Evolutionary conservation across 805 yeast genomes (phyloP).

Genomic region (Pichia kluyveri): DNA sequence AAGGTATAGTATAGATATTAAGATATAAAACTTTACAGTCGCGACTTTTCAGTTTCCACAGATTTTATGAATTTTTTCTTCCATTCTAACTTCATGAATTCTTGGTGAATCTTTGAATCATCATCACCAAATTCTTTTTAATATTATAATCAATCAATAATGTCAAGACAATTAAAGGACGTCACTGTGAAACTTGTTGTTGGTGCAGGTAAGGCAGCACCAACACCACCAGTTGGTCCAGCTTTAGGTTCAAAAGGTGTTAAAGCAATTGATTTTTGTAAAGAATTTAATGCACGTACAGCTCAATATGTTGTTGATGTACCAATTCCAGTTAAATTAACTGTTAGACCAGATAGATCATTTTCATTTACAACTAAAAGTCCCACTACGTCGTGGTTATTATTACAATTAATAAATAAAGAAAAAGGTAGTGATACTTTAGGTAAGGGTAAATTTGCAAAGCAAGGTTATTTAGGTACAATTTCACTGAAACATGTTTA

Average conservation of each 20-base stretch:
- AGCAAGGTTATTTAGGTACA: slow-evolving; percentile 24
- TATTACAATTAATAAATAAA: slow-evolving; percentile 72
- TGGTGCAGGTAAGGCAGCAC: slow-evolving; percentile 97
- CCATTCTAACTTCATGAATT: too few species aligned
- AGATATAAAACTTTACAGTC: too few species aligned
- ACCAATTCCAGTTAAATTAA: slow-evolving; percentile 81
- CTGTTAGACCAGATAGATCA: slow-evolving; percentile 86
- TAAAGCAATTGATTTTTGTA: slow-evolving; percentile 96
- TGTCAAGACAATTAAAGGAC: slow-evolving; percentile 36
- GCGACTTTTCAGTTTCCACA: too few species aligned
- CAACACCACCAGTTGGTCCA: slow-evolving; percentile 98
- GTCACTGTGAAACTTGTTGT: slow-evolving; percentile 80
- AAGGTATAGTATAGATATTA: too few species aligned
- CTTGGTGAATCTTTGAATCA: too few species aligned
- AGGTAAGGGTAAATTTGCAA: slow-evolving; percentile 51
- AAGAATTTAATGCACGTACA: slow-evolving; percentile 95
- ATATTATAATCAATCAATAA: background rate
- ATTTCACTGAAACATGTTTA: slow-evolving; percentile 79
- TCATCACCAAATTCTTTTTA: too few species aligned
- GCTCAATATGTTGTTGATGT: slow-evolving; percentile 78
- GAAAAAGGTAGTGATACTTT: slow-evolving; percentile 70
- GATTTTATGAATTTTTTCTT: too few species aligned
- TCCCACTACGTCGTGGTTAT: slow-evolving; percentile 85
- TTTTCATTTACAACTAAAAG: slow-evolving; percentile 80
- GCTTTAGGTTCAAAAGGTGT: slow-evolving; percentile 98